A percentile compares a stretch with the other conserved stretches of the same genome.
These are phyloP conservation scores for Iris pallida DNA, from an alignment of 116 monocot genomes.

Conservation along the genomic window DNA sequence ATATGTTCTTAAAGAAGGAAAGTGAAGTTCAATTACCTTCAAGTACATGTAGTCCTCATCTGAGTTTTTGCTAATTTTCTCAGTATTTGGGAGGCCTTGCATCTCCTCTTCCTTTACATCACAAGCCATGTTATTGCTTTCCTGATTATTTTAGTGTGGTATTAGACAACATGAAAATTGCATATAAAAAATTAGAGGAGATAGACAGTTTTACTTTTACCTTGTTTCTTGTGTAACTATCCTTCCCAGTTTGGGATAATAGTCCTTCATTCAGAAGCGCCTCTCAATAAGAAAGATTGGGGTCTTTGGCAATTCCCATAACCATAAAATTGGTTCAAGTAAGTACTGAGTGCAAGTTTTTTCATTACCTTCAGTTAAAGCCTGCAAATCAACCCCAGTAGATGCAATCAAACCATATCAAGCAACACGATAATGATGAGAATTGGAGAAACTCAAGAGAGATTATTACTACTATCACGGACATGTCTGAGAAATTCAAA, in stretches of 20 bases:
- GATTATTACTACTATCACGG: constrained; percentile 49
- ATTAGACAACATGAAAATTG: neutral
- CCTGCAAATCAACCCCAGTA: constrained; percentile 53
- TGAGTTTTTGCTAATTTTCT: constrained; percentile 22
- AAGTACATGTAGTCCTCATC: constrained; percentile 65
- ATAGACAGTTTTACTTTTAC: constrained; percentile 30
- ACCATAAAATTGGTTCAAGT: neutral
- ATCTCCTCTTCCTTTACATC: constrained; percentile 68
- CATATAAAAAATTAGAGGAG: neutral
- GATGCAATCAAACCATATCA: constrained; percentile 1
- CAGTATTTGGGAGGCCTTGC: constrained; percentile 21
- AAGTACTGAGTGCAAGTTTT: neutral
- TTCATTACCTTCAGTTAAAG: constrained; percentile 72
- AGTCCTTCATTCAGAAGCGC: constrained; percentile 64
- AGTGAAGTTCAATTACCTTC: constrained; percentile 81
- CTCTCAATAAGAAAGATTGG: constrained; percentile 33
- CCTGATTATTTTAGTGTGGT: constrained; percentile 17
- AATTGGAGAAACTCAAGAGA: neutral
- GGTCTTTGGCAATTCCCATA: neutral
- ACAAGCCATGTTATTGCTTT: constrained; percentile 9
- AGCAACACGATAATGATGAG: neutral
- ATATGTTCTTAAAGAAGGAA: neutral
- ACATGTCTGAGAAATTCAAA: constrained; percentile 75
- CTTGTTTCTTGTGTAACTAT: constrained; percentile 65
- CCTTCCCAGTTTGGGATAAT: constrained; percentile 58